Base-by-base conservation (phyloP, 2,329 filamentous ascomycete species). In the Raffaelea ambrosiae region DNA sequence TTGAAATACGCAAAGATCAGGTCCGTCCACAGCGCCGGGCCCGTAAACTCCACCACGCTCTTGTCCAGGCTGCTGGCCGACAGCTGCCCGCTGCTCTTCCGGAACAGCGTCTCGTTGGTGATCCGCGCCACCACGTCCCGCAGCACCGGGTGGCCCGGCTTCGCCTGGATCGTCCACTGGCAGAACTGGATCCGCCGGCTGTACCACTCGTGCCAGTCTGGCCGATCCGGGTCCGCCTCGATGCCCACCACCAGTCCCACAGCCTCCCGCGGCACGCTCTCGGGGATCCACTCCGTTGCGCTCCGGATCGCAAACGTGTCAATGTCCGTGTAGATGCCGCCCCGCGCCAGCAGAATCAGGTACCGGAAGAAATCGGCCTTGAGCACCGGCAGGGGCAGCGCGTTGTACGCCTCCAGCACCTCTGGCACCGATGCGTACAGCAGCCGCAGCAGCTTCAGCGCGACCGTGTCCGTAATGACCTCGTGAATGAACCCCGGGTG, bases 131-230 rank as follows among this genome's bases (percentile, higher is more conserved):
- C 88, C 51, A 95, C 79, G 52, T 96, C 88, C 53, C 90, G 81
- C 50, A 98, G 76, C 13, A 95, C 81, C 0, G 93, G 93, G 63
- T 98, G 93, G 11, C 93, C 93, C 0, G 91, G 86, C 66, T 98
- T 98, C 49, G 86, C 73, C 66, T 97, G 91, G 53, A 98, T 96
- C 1, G 93, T 98, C 93, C 93, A 98, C 65, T 98, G 93, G 68
- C 93, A 98, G 67, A 98, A 97, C 63, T 97, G 93, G 52, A 98
- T 90, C 54, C 91, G 81, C 51, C 93, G 85, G 54, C 88, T 93
- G 71, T 97, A 98, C 93, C 91, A 97, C 1, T 95, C 73, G 33
- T 81, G 77, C 93, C 93, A 98, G 64, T 98, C 93, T 3, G 80
- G 78, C 43, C 93, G 81, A 65, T 97, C 89, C 0, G 93, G 89